Percentiles rank a stretch among this genome's conserved stretches.
phyloP scores from a whole-genome alignment of 495 filamentous ascomycete species.

The Tetracladium marchalianum region DNA sequence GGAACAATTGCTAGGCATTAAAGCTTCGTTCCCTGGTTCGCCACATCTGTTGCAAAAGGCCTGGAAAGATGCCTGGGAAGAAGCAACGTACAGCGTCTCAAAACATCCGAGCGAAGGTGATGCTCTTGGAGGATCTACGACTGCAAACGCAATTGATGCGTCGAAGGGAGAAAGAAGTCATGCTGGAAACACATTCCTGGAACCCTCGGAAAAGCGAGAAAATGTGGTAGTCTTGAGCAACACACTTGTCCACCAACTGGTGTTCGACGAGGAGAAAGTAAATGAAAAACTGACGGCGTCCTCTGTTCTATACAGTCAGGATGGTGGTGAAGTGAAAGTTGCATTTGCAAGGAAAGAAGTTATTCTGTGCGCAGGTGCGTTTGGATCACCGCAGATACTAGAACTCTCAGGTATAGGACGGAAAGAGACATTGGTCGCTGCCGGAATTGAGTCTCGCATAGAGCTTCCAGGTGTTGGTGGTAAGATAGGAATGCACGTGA shows the following conservation, averaged over 20 bases:
- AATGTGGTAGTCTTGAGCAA: constrained; percentile 8
- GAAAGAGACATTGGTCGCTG: constrained; percentile 19
- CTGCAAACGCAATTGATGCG: not conserved
- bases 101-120: not conserved
- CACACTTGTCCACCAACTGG: constrained; percentile 1
- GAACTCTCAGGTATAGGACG: constrained; percentile 16
- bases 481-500: no score
- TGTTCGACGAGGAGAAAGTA: not conserved
- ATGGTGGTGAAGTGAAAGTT: not conserved
- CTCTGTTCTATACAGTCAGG: constrained; percentile 29
- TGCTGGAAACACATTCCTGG: constrained; percentile 1
- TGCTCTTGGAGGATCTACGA: constrained; percentile 1
- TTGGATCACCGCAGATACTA: constrained; percentile 13
- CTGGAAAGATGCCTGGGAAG: no score
- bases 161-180: not conserved
- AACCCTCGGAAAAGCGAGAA: constrained; percentile 6
- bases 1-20: not conserved
- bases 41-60: no score
- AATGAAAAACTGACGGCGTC: not conserved
- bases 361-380: constrained; percentile 8
- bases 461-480: constrained; percentile 7
- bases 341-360: constrained; percentile 8
- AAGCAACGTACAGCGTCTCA: not conserved
- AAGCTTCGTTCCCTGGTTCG: no score
- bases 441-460: constrained; percentile 40